Percentiles rank a stretch among this genome's conserved stretches.
Evolutionary conservation across 164 flowering plant species (phyloP).

Genomic region (Platanus orientalis): DNA sequence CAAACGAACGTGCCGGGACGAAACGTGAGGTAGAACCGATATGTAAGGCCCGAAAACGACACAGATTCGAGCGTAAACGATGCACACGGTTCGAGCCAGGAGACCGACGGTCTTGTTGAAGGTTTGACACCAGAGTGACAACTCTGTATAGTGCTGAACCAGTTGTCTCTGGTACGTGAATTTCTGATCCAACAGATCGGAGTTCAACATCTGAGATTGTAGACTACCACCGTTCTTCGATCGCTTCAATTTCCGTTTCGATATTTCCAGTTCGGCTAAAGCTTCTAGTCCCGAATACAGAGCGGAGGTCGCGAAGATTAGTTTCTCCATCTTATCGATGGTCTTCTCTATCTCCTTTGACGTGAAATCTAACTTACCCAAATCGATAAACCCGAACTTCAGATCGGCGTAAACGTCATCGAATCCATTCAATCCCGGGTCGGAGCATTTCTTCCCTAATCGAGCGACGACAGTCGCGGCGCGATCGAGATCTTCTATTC

Average conservation of each 20-base stretch:
- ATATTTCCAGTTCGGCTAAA: slow-evolving; percentile 44
- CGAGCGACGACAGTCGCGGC: slow-evolving; percentile 40
- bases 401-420: slow-evolving; percentile 44
- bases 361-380: slow-evolving; percentile 22
- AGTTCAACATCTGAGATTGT: slow-evolving; percentile 16
- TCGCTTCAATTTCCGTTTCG: slow-evolving; percentile 38
- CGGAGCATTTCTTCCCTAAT: slow-evolving; percentile 48
- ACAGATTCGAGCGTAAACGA: slow-evolving; percentile 48
- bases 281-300: slow-evolving; percentile 35
- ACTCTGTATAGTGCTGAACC: slow-evolving; percentile 34
- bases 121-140: slow-evolving; percentile 58
- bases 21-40: slow-evolving; percentile 24
- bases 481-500: slow-evolving; percentile 54
- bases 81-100: slow-evolving; percentile 47
- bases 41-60: slow-evolving; percentile 47
- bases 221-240: slow-evolving; percentile 25
- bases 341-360: slow-evolving; percentile 28
- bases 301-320: slow-evolving; percentile 32
- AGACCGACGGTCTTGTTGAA: slow-evolving; percentile 47
- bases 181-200: slow-evolving; percentile 39
- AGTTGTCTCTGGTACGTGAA: slow-evolving; percentile 36
- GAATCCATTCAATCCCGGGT: slow-evolving; percentile 37
- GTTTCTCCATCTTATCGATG: slow-evolving; percentile 52
- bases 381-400: slow-evolving; percentile 31
- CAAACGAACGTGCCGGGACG: slow-evolving; percentile 4